Conservation (phyloP, 2,329 filamentous ascomycete species). For the Ascochyta rabiei region DNA sequence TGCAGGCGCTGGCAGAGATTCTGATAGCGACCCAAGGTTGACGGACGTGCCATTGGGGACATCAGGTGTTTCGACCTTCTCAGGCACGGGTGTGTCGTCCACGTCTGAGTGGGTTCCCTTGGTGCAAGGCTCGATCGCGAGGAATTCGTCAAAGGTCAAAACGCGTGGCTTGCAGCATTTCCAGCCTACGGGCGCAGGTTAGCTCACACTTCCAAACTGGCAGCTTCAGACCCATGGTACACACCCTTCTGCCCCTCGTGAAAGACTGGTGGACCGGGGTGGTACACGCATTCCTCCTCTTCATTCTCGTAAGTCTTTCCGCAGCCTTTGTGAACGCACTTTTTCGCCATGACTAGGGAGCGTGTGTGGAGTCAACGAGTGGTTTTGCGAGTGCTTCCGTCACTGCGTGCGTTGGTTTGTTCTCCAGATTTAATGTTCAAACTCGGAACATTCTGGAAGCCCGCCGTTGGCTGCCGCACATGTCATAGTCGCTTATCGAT, state of each 20-base stretch:
- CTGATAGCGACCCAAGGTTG: conserved; percentile 39
- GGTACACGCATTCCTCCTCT: conserved; percentile 85
- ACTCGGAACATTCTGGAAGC: conserved; percentile 47
- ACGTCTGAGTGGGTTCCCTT: conserved; percentile 90
- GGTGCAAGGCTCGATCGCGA: conserved; percentile 89
- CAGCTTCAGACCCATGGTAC: conserved; percentile 6
- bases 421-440: conserved; percentile 22
- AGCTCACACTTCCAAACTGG: conserved; percentile 4
- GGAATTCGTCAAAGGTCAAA: conserved; percentile 97
- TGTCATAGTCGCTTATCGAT: conserved; percentile 15
- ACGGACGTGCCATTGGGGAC: conserved; percentile 46
- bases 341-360: conserved; percentile 66
- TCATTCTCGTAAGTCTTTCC: conserved; percentile 84
- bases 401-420: conserved; percentile 15
- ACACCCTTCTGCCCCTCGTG: conserved; percentile 98
- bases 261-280: conserved; percentile 88
- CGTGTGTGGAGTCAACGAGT: conserved; percentile 2
- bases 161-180: conserved; percentile 98
- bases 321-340: conserved; percentile 96
- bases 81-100: conserved; percentile 68
- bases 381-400: conserved; percentile 13
- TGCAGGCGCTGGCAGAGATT: conserved; percentile 40
- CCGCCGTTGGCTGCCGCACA: conserved; percentile 4
- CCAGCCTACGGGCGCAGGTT: conserved; percentile 71
- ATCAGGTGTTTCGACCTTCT: conserved; percentile 56